Evolutionary conservation across 306 rosid genomes (phyloP), one percentile per base, ranked within the genome.

Genomic region (Vigna unguiculata): DNA sequence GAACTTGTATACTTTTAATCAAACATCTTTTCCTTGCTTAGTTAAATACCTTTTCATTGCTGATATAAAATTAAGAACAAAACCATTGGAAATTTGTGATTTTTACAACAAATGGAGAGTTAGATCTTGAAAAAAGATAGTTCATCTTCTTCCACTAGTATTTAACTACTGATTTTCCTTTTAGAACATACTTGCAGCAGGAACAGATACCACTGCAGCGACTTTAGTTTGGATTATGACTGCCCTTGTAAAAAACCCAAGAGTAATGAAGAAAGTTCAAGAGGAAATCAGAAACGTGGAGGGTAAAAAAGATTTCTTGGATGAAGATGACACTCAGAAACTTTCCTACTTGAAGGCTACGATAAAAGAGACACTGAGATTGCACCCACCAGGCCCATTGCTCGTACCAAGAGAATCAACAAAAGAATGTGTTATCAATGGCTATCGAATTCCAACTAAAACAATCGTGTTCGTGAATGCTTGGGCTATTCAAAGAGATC

Each of bases 351-450:
- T 83, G 0, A 75, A 79, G 32, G 75, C 75, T 3, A 21, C 64
- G 21, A 46, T 82, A 36, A 82, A 77, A 62, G 84, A 79, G 46
- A 69, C 79, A 32, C 0, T 82, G 3, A 82, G 86, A 67, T 54
- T 82, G 51, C 3, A 72, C 16, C 60, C 25, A 9, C 66, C 74
- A 20, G 5, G 2, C 2, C 47, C 71, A 69, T 1, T 51, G 7
- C 57, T 51, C 17, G 57, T 51, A 17, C 57, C 57, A 51, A 51
- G 57, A 17, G 57, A 77, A 65, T 17, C 78, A 71, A 77, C 19
- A 7, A 32, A 55, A 13, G 30, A 63, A 0, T 71, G 55, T 34
- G 72, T 5, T 9, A 32, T 82, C 17, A 6, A 22, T 45, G 82
- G 76, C 2, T 82, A 71, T 16, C 1, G 28, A 7, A 77, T 72